A percentile compares a stretch with the other conserved stretches of the same genome.
Conservation (phyloP, 768 basidiomycete genomes). For the Crassisporium funariophilum region DNA sequence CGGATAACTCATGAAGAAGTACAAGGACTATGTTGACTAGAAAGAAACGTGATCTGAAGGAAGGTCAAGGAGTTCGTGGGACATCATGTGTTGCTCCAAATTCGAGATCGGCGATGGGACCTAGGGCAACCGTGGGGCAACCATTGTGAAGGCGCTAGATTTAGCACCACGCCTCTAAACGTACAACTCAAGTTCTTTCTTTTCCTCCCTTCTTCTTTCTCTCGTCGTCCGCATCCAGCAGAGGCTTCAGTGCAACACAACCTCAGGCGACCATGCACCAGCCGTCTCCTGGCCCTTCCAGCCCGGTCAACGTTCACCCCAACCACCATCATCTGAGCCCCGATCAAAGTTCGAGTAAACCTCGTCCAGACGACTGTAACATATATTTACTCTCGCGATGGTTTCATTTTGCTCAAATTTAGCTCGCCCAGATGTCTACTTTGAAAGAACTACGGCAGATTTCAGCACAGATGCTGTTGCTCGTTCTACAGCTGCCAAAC, state of each 20-base stretch:
- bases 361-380: conserved; percentile 49
- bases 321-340: conserved; percentile 35
- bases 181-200: conserved; percentile 13
- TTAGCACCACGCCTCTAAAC: conserved; percentile 23
- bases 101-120: conserved; percentile 16
- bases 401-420: conserved; percentile 8
- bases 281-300: conserved; percentile 40
- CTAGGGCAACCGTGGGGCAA: conserved; percentile 20
- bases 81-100: conserved; percentile 15
- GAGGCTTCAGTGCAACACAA: conserved; percentile 9
- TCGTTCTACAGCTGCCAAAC: conserved; percentile 89
- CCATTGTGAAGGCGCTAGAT: conserved; percentile 33
- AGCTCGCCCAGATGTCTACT: conserved; percentile 80
- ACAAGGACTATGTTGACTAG: too few relatives aligned
- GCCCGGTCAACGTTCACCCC: conserved; percentile 29
- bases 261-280: conserved; percentile 35
- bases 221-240: conserved; percentile 2
- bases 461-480: conserved; percentile 89
- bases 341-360: conserved; percentile 39
- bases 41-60: too few relatives aligned
- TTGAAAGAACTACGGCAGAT: conserved; percentile 79
- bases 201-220: conserved; percentile 19
- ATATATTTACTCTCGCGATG: conserved; percentile 5
- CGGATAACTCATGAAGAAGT: too few relatives aligned
- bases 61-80: conserved; percentile 18